phyloP scores from a whole-genome alignment of 805 yeast genomes.

The Brettanomyces naardenensis region DNA sequence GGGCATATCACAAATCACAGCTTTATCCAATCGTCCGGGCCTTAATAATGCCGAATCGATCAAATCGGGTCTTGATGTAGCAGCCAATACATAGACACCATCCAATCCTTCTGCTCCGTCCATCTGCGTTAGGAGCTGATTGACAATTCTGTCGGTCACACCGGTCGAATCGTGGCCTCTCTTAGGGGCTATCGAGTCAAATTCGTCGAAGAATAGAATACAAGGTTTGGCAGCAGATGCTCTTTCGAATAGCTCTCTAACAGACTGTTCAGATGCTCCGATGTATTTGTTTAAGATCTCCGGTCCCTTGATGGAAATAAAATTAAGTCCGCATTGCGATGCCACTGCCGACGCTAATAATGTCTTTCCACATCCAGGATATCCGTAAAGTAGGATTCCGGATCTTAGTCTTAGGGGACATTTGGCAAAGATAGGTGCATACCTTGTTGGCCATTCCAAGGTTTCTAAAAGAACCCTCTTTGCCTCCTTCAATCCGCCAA shows the following conservation, averaged over 20 bases:
- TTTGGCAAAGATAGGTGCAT: slow-evolving; percentile 87
- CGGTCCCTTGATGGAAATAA: slow-evolving; percentile 91
- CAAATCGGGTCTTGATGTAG: slow-evolving; percentile 91
- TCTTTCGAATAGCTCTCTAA: slow-evolving; percentile 85
- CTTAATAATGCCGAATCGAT: slow-evolving; percentile 91
- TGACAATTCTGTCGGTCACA: slow-evolving; percentile 95
- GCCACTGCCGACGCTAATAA: slow-evolving; percentile 89
- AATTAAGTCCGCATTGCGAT: slow-evolving; percentile 86
- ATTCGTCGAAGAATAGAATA: slow-evolving; percentile 87
- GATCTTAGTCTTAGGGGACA: slow-evolving; percentile 85
- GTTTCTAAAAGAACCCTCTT: slow-evolving; percentile 77
- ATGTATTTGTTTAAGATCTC: slow-evolving; percentile 91
- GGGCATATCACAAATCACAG: slow-evolving; percentile 88
- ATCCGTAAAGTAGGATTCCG: slow-evolving; percentile 86
- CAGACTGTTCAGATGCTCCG: slow-evolving; percentile 95
- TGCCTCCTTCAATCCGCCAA: slow-evolving; percentile 80
- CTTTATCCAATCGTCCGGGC: slow-evolving; percentile 94
- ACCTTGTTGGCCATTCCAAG: slow-evolving; percentile 93
- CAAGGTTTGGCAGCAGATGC: slow-evolving; percentile 96
- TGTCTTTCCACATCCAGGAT: slow-evolving; percentile 97
- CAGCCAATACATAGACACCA: slow-evolving; percentile 94
- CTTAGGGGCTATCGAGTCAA: slow-evolving; percentile 95
- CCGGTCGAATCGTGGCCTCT: slow-evolving; percentile 98
- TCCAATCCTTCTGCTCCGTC: slow-evolving; percentile 98
- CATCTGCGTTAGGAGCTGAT: slow-evolving; percentile 95